Conservation (phyloP, 2,329 filamentous ascomycete species). For the Exophiala dermatitidis region DNA sequence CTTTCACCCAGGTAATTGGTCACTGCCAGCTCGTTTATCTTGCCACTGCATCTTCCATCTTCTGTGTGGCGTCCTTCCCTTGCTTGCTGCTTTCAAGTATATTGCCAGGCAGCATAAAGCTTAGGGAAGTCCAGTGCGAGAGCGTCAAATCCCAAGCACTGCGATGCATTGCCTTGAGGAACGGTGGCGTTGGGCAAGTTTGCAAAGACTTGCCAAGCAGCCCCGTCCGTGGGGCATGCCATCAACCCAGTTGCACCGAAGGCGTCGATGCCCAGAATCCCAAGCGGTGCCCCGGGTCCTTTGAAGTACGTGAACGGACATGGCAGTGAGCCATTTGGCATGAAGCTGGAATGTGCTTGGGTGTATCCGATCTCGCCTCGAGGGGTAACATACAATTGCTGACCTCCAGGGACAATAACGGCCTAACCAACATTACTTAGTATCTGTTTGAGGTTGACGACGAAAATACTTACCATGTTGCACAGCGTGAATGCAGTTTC, state of each 20-base stretch:
- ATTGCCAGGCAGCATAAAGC: conserved; percentile 36
- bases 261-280: conserved; percentile 30
- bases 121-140: conserved; percentile 30
- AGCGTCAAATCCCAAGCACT: conserved; percentile 38
- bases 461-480: conserved; percentile 27
- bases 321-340: conserved; percentile 45
- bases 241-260: conserved; percentile 38
- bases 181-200: conserved; percentile 36
- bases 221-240: conserved; percentile 36
- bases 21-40: background rate
- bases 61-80: background rate
- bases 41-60: background rate
- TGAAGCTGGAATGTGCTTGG: conserved; percentile 46
- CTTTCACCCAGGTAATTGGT: background rate
- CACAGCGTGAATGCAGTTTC: conserved; percentile 41
- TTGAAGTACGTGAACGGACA: conserved; percentile 44
- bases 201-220: conserved; percentile 39
- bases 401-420: conserved; percentile 56
- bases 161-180: conserved; percentile 32
- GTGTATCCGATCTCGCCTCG: conserved; percentile 53
- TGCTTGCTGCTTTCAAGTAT: conserved; percentile 18
- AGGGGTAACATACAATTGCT: conserved; percentile 52
- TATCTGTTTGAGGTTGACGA: background rate
- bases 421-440: conserved; percentile 29
- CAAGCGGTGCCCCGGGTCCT: conserved; percentile 28